Conservation (phyloP, 495 filamentous ascomycete species). For the Tuber melanosporum region DNA sequence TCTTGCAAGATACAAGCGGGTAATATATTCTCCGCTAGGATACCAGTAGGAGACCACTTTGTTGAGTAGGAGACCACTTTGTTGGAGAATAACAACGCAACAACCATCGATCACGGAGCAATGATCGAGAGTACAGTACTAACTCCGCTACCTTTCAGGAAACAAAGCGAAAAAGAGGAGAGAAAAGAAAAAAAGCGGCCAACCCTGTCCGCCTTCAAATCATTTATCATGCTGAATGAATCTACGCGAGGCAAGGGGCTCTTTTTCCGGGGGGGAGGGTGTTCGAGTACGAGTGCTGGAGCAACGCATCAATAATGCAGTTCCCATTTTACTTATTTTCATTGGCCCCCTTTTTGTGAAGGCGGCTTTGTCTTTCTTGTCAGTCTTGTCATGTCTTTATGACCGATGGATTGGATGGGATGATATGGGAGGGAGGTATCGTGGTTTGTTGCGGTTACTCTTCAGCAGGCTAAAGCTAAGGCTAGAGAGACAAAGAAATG, state of each 20-base stretch:
- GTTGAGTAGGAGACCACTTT: background rate
- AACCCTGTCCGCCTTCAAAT: background rate
- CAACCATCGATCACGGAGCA: background rate
- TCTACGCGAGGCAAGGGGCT: background rate
- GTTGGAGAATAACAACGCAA: background rate
- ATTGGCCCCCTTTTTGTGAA: background rate
- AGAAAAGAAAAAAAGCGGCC: background rate
- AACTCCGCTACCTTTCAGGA: background rate
- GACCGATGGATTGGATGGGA: background rate
- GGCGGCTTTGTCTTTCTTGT: background rate
- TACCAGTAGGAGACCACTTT: background rate
- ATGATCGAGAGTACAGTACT: background rate
- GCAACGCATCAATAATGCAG: background rate
- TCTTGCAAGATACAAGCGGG: too few species aligned
- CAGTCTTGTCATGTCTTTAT: background rate
- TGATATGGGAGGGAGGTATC: background rate
- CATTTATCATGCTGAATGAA: background rate
- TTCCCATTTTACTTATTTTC: background rate
- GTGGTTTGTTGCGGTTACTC: background rate
- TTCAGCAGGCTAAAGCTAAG: conserved; percentile 1
- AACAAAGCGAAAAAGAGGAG: background rate
- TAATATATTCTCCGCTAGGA: background rate
- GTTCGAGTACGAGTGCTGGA: background rate
- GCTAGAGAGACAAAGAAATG: background rate
- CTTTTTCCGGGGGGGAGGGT: background rate